Conservation (phyloP, 305 asterid species). For the Fraxinus paxiana region DNA sequence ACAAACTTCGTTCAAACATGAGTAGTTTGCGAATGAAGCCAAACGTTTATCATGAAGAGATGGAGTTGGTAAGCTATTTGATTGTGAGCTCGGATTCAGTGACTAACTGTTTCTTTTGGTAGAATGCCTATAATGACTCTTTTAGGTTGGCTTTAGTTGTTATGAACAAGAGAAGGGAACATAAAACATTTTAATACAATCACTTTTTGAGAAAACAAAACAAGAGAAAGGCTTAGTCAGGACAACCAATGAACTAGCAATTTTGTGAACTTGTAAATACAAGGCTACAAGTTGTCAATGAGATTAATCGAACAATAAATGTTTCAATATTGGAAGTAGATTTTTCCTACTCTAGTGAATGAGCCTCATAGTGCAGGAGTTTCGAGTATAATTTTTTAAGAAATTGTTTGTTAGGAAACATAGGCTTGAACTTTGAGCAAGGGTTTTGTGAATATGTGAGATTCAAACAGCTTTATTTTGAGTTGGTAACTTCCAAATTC, state of each 20-base stretch:
- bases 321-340: not conserved
- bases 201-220: not conserved
- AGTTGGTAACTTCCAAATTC: not conserved
- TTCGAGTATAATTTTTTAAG: not conserved
- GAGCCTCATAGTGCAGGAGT: not conserved
- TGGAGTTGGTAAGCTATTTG: not conserved
- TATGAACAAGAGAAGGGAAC: not conserved
- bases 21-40: not conserved
- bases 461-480: not conserved
- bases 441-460: not conserved
- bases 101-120: constrained; percentile 7
- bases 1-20: not conserved
- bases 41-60: not conserved
- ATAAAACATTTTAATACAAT: not conserved
- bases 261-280: not conserved
- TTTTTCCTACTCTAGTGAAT: not conserved
- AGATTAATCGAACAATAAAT: not conserved
- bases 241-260: not conserved
- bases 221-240: not conserved
- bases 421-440: not conserved
- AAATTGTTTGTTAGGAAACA: not conserved
- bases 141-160: constrained; percentile 19
- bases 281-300: not conserved
- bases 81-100: not conserved
- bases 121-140: not conserved